Evolutionary conservation across 2,329 filamentous ascomycete species (phyloP).

Genomic region (Ceratocystiopsis minuta): DNA sequence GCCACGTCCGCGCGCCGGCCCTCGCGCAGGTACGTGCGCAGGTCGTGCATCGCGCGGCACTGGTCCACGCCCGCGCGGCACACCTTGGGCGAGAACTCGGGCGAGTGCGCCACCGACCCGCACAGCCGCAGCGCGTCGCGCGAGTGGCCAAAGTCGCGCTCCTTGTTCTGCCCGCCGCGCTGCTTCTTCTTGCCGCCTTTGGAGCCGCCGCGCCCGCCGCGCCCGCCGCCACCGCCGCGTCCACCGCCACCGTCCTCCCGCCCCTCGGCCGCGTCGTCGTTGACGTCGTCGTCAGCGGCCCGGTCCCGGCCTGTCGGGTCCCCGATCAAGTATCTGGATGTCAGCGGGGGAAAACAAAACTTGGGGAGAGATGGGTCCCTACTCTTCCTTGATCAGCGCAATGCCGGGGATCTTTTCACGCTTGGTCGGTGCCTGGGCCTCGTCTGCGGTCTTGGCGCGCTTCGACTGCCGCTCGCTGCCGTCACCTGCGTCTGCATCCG

Average conservation of each 20-base stretch:
- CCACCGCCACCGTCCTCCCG: constrained; percentile 13
- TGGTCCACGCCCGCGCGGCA: constrained; percentile 57
- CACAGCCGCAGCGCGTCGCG: constrained; percentile 64
- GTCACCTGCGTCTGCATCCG: background rate
- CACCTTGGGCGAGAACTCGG: constrained; percentile 65
- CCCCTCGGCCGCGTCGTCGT: constrained; percentile 32
- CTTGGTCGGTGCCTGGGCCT: constrained; percentile 9
- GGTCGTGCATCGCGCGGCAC: constrained; percentile 68
- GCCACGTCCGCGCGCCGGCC: constrained; percentile 65
- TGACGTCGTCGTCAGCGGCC: constrained; percentile 12
- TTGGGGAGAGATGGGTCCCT: constrained; percentile 14
- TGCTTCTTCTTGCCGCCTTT: background rate
- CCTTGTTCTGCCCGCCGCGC: constrained; percentile 55
- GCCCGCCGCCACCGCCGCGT: constrained; percentile 8
- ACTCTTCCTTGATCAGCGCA: constrained; percentile 59
- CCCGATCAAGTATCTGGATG: constrained; percentile 24
- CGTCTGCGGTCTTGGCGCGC: constrained; percentile 35
- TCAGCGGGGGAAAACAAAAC: background rate
- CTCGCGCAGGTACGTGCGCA: constrained; percentile 68
- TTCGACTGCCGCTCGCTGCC: constrained; percentile 25
- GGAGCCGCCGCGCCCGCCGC: constrained; percentile 15
- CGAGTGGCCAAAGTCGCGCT: constrained; percentile 63
- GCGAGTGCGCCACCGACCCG: constrained; percentile 47
- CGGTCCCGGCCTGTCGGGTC: background rate
- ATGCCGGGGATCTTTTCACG: constrained; percentile 31